A percentile compares a stretch with the other conserved stretches of the same genome.
Conservation (phyloP, 23 red algal genomes). For the Chondrus crispus region DNA sequence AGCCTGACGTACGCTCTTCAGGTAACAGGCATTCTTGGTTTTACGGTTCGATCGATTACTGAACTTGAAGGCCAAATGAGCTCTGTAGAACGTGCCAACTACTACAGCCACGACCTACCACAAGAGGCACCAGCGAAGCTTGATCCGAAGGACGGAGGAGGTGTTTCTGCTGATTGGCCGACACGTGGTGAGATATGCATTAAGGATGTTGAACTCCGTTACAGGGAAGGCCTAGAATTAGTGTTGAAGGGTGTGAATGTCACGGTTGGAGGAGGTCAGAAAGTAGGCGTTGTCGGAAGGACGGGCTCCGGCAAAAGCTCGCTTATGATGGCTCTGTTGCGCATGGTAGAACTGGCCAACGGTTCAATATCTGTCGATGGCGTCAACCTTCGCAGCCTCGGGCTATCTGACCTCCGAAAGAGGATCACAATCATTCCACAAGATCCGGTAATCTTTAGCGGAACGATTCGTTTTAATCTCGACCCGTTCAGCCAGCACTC, state of each 20-base stretch:
- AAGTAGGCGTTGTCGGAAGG: slow-evolving; percentile 90
- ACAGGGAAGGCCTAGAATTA: slow-evolving; percentile 79
- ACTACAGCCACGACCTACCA: slow-evolving; percentile 72
- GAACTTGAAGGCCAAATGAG: slow-evolving; percentile 97
- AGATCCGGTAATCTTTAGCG: slow-evolving; percentile 94
- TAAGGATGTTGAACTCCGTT: slow-evolving; percentile 79
- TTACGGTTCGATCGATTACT: slow-evolving; percentile 88
- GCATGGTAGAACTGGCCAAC: slow-evolving; percentile 82
- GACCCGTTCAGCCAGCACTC: slow-evolving; percentile 86
- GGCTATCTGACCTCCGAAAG: slow-evolving; percentile 63
- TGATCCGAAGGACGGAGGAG: slow-evolving; percentile 34
- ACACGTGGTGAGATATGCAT: slow-evolving; percentile 43
- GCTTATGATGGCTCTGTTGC: slow-evolving; percentile 87
- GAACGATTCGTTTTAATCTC: slow-evolving; percentile 89
- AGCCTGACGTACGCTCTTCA: slow-evolving; percentile 80
- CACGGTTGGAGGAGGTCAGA: slow-evolving; percentile 69
- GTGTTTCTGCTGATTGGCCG: slow-evolving; percentile 68
- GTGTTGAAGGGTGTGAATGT: slow-evolving; percentile 82
- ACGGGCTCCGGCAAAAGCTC: slow-evolving; percentile 94
- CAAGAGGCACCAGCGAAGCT: slow-evolving; percentile 71
- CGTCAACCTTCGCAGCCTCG: slow-evolving; percentile 68
- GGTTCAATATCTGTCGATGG: slow-evolving; percentile 79
- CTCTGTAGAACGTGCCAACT: slow-evolving; percentile 88
- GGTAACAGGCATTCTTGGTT: slow-evolving; percentile 84
- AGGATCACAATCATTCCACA: slow-evolving; percentile 96